Evolutionary conservation across 192 early-diverging fungal genomes (phyloP).

Genomic region (Oehlia diaphana): DNA sequence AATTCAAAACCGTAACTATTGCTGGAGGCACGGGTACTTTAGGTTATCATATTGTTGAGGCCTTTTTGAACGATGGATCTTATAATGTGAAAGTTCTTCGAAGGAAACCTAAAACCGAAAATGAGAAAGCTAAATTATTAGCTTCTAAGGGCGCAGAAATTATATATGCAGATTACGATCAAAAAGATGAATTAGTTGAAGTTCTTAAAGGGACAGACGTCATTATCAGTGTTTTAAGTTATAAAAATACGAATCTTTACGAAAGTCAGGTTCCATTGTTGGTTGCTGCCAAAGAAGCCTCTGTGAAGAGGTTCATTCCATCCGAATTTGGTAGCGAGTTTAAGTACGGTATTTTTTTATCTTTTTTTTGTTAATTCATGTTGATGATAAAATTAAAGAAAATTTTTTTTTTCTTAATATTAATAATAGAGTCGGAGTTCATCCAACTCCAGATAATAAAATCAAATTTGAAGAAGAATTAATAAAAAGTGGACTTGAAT

Average conservation of each 20-base stretch:
- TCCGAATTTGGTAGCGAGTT: conserved; percentile 19
- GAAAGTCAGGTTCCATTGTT: conserved; percentile 1
- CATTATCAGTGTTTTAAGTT: not conserved
- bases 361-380: too few species aligned
- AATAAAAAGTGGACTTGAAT: too few species aligned
- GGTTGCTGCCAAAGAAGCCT: conserved; percentile 18
- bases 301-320: conserved; percentile 30
- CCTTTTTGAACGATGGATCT: conserved; percentile 24
- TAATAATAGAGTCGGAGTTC: too few species aligned
- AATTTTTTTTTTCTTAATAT: too few species aligned
- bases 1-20: not conserved
- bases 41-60: conserved; percentile 19
- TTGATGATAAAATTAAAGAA: too few species aligned
- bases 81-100: conserved; percentile 24
- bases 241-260: not conserved
- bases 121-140: conserved; percentile 12
- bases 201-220: conserved; percentile 23
- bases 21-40: conserved; percentile 14
- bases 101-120: not conserved
- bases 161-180: conserved; percentile 21
- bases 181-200: conserved; percentile 24
- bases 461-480: too few species aligned
- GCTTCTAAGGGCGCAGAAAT: conserved; percentile 14
- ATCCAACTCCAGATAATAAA: too few species aligned
- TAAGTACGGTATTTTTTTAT: too few species aligned